phyloP scores from a whole-genome alignment of 495 filamentous ascomycete genomes.

The Hypoxylon crocopeplum region DNA sequence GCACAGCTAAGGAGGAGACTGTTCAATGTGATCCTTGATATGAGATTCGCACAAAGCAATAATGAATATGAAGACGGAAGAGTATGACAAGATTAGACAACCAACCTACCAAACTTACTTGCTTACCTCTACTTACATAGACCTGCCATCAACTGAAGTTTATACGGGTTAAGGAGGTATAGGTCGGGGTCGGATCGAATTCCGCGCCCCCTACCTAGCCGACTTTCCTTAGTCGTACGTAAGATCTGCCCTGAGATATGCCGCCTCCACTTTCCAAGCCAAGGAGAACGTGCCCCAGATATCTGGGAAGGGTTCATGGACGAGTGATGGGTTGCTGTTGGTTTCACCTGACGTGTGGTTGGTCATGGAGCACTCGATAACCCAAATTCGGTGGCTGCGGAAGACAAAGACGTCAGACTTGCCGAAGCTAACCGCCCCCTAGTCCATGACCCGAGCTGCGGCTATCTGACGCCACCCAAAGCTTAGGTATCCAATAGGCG shows the following conservation, averaged over 20 bases:
- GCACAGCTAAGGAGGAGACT: neutral
- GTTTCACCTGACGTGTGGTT: neutral
- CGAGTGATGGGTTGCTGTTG: too few relatives aligned
- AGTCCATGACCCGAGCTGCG: slow-evolving; percentile 4
- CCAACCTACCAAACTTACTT: neutral
- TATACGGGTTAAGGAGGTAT: slow-evolving; percentile 23
- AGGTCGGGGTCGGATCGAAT: slow-evolving; percentile 28
- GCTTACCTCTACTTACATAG: slow-evolving; percentile 2
- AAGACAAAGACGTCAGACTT: slow-evolving; percentile 33
- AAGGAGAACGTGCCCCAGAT: neutral
- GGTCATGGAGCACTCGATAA: slow-evolving; percentile 2
- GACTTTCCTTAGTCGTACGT: slow-evolving; percentile 5
- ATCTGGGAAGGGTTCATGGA: slow-evolving; percentile 7
- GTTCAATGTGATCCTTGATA: neutral
- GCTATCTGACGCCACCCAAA: slow-evolving; percentile 22
- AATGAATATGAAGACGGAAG: neutral
- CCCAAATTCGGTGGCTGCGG: slow-evolving; percentile 7
- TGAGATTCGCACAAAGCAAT: neutral
- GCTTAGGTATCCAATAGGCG: slow-evolving; percentile 17
- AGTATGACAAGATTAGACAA: neutral
- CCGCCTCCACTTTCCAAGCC: neutral
- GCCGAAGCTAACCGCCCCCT: slow-evolving; percentile 36
- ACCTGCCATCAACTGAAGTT: neutral
- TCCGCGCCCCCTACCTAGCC: slow-evolving; percentile 13
- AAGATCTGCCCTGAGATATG: neutral